Conservation (phyloP, 176 grass and related monocot genomes). For the Triticum aestivum region IWGSC_CS_RefSeq_v2.1 NC_057798.1:343953771-343954270, state of each 20-base stretch:
- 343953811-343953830: conserved; percentile 3
- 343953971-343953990: conserved; percentile 61
- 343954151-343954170: conserved; percentile 45
- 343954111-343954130: conserved; percentile 39
- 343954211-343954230: conserved; percentile 53
- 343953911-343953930: conserved; percentile 66
- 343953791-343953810: background rate
- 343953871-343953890: conserved; percentile 50
- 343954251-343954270: conserved; percentile 60
- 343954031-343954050: conserved; percentile 79
- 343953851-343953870: conserved; percentile 28
- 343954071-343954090: conserved; percentile 27
- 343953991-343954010: conserved; percentile 83
- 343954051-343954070: conserved; percentile 62
- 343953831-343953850: conserved; percentile 20
- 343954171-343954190: conserved; percentile 40
- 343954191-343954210: conserved; percentile 94
- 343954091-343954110: conserved; percentile 27
- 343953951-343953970: conserved; percentile 77
- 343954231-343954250: conserved; percentile 57
- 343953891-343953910: conserved; percentile 96
- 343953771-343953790: conserved; percentile 24
- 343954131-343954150: conserved; percentile 78
- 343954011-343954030: conserved; percentile 94
- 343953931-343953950: conserved; percentile 94